These are phyloP conservation scores for Jatropha multifida DNA, from an alignment of 441 rosid genomes.

Conservation along the genomic window DNA sequence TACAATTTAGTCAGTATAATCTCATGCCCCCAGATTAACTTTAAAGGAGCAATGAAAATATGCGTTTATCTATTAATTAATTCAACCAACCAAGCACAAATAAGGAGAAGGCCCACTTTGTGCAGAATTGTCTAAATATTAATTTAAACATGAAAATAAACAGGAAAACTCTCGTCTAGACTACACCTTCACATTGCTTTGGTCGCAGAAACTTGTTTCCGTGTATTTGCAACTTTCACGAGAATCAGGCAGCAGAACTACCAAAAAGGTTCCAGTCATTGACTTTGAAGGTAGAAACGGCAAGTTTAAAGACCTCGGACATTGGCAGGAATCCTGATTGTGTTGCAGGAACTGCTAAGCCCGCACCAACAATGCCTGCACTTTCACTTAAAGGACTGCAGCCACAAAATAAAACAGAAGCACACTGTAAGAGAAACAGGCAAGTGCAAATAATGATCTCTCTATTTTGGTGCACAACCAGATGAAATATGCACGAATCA, in stretches of 20 bases:
- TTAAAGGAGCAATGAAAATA: too few relatives aligned
- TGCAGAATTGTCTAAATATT: not conserved
- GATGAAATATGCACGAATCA: too few relatives aligned
- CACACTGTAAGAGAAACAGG: constrained; percentile 12
- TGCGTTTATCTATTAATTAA: not conserved
- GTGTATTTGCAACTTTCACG: not conserved
- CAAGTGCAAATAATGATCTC: too few relatives aligned
- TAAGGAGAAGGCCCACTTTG: too few relatives aligned
- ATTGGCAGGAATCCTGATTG: constrained; percentile 62
- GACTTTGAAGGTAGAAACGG: constrained; percentile 67
- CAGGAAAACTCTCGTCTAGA: not conserved
- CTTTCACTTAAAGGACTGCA: constrained; percentile 82
- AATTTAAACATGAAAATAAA: not conserved
- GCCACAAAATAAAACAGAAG: constrained; percentile 9
- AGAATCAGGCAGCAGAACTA: constrained; percentile 25
- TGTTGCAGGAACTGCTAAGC: constrained; percentile 58
- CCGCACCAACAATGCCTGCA: constrained; percentile 69
- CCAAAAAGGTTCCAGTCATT: constrained; percentile 75
- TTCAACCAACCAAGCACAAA: not conserved
- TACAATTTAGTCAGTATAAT: too few relatives aligned
- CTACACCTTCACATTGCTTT: not conserved
- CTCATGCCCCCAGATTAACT: not conserved
- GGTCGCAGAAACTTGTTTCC: not conserved
- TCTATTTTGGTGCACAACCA: too few relatives aligned
- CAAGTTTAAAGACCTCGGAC: constrained; percentile 67